These are phyloP conservation scores for Diplocarpon rosae DNA, from an alignment of 2,329 filamentous ascomycete species.

Conservation along the genomic window DNA sequence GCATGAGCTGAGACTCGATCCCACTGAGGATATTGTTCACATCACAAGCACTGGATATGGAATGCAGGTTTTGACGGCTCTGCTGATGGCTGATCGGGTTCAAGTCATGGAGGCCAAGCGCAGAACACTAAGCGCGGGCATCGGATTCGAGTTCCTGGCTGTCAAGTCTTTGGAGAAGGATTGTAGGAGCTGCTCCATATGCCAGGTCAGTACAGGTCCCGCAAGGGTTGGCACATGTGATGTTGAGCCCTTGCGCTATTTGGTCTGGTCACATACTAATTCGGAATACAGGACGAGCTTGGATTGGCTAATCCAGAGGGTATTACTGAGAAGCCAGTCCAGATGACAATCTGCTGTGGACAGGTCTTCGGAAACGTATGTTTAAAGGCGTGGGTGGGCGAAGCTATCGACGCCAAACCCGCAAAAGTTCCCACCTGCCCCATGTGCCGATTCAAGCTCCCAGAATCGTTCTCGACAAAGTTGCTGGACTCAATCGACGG, in stretches of 20 bases:
- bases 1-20: not conserved
- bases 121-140: not conserved
- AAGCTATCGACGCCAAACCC: not conserved
- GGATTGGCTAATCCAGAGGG: constrained; percentile 9
- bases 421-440: constrained; percentile 1
- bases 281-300: no score
- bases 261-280: no score
- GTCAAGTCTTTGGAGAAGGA: constrained; percentile 4
- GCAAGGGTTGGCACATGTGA: no score
- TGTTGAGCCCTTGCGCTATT: no score
- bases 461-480: not conserved
- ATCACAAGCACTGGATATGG: constrained; percentile 18
- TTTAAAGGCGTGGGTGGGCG: constrained; percentile 11
- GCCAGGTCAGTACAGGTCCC: not conserved
- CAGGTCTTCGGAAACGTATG: constrained; percentile 16
- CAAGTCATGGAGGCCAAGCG: constrained; percentile 8
- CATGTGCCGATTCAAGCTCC: constrained; percentile 11
- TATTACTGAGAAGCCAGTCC: constrained; percentile 8
- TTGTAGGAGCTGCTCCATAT: constrained; percentile 15
- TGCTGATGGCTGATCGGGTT: constrained; percentile 20
- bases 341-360: constrained; percentile 17
- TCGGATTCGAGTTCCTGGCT: constrained; percentile 8
- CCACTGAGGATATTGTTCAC: constrained; percentile 1
- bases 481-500: no score
- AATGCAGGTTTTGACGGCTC: constrained; percentile 15